phyloP scores from a whole-genome alignment of 768 basidiomycete species.

The Pleurotus giganteus region DNA sequence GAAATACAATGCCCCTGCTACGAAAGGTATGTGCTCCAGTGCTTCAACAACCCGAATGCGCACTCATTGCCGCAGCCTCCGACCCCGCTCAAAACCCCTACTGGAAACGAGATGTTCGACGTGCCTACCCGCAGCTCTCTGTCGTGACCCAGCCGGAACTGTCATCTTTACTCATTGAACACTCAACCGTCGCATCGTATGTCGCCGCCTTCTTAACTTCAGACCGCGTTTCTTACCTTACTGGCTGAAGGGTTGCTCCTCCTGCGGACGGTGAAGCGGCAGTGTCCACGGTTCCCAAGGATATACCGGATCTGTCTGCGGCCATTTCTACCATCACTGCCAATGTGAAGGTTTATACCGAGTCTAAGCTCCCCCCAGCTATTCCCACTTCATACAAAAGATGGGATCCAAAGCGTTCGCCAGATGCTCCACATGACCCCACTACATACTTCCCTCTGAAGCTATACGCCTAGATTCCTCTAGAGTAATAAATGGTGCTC shows the following conservation, averaged over 20 bases:
- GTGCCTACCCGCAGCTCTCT: slow-evolving; percentile 89
- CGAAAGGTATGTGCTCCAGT: slow-evolving; percentile 58
- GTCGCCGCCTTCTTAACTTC: slow-evolving; percentile 27
- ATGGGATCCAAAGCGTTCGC: slow-evolving; percentile 72
- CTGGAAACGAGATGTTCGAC: slow-evolving; percentile 94
- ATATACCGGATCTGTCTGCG: slow-evolving; percentile 60
- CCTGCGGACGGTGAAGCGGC: slow-evolving; percentile 41
- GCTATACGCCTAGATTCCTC: slow-evolving; percentile 48
- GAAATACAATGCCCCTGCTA: slow-evolving; percentile 83
- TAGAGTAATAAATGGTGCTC: neutral
- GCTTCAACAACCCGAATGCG: neutral
- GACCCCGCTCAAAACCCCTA: slow-evolving; percentile 90
- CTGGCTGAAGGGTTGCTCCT: slow-evolving; percentile 45
- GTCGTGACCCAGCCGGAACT: slow-evolving; percentile 84
- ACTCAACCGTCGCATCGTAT: slow-evolving; percentile 64
- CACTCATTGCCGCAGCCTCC: slow-evolving; percentile 51
- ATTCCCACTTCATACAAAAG: slow-evolving; percentile 66
- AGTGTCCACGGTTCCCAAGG: slow-evolving; percentile 43
- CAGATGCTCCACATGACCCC: slow-evolving; percentile 81
- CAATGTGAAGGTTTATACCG: slow-evolving; percentile 54
- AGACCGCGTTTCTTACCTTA: neutral
- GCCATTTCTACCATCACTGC: slow-evolving; percentile 69
- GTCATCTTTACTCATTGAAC: slow-evolving; percentile 77
- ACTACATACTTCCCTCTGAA: slow-evolving; percentile 84
- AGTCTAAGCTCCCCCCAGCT: slow-evolving; percentile 67